Evolutionary conservation across 192 early-diverging fungal genomes (phyloP).

Genomic region (Podila horticola): DNA sequence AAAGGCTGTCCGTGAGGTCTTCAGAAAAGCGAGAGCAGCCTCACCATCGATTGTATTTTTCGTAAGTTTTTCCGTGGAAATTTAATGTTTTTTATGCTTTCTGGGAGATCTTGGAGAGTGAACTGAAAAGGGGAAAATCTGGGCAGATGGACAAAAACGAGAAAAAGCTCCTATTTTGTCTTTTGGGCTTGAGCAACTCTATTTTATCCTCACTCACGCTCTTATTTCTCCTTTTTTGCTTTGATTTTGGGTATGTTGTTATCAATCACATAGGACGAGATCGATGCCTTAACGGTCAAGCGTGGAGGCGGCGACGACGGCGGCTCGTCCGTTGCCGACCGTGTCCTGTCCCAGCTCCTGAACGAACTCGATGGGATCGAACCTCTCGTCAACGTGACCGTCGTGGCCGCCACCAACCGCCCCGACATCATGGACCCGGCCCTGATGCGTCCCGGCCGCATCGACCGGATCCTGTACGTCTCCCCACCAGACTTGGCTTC

Average conservation of each 20-base stretch:
- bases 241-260: neutral
- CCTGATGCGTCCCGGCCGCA: slow-evolving; percentile 91
- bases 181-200: neutral
- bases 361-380: slow-evolving; percentile 97
- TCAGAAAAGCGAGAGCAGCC: slow-evolving; percentile 92
- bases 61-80: slow-evolving; percentile 62
- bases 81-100: no score
- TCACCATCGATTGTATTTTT: slow-evolving; percentile 98
- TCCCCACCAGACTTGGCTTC: slow-evolving; percentile 85
- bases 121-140: no score
- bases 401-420: slow-evolving; percentile 97
- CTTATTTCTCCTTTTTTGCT: neutral
- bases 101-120: no score
- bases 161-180: neutral
- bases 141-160: neutral
- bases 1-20: slow-evolving; percentile 95
- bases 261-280: slow-evolving; percentile 82
- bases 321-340: slow-evolving; percentile 87
- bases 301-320: slow-evolving; percentile 73
- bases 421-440: slow-evolving; percentile 97
- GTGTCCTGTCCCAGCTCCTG: slow-evolving; percentile 94
- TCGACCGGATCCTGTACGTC: slow-evolving; percentile 95
- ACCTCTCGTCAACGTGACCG: slow-evolving; percentile 93
- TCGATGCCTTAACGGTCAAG: slow-evolving; percentile 93
- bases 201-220: slow-evolving; percentile 3